Evolutionary conservation across 192 early-diverging fungal genomes (phyloP).

Genomic region (Piromyces sp.): DNA sequence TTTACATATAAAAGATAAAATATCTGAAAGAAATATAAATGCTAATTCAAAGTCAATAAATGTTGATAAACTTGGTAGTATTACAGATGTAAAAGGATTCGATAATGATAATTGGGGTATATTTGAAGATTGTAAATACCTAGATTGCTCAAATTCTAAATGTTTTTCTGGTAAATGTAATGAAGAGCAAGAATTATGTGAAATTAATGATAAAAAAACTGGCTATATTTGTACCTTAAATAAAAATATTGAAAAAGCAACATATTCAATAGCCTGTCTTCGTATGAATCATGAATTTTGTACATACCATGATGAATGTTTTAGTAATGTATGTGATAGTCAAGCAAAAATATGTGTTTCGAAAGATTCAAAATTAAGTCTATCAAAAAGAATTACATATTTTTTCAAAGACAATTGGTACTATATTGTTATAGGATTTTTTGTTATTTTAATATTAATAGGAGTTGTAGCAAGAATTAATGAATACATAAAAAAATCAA

Average conservation of each 20-base stretch:
- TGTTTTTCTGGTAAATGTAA: not conserved
- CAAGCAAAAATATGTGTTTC: not conserved
- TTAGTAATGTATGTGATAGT: not conserved
- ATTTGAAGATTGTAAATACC: not conserved
- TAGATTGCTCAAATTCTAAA: not conserved
- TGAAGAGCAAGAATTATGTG: not conserved
- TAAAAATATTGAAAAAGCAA: not conserved
- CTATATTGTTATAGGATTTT: not conserved
- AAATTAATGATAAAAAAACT: not conserved
- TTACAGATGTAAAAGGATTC: too few species aligned
- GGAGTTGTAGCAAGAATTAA: not conserved
- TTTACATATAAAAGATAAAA: not conserved
- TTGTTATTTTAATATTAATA: not conserved
- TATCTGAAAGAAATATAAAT: too few species aligned
- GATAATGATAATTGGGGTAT: not conserved
- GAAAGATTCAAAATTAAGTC: not conserved
- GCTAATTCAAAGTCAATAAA: too few species aligned
- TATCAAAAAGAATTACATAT: not conserved
- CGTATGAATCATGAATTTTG: not conserved
- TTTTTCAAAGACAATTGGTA: not conserved
- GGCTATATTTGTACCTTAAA: not conserved
- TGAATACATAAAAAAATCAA: not conserved
- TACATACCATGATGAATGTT: not conserved
- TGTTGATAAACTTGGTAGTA: too few species aligned
- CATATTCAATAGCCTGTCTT: not conserved